Evolutionary conservation across 176 grass and related monocot species (phyloP).

Genomic region (Raddia guianensis): DNA sequence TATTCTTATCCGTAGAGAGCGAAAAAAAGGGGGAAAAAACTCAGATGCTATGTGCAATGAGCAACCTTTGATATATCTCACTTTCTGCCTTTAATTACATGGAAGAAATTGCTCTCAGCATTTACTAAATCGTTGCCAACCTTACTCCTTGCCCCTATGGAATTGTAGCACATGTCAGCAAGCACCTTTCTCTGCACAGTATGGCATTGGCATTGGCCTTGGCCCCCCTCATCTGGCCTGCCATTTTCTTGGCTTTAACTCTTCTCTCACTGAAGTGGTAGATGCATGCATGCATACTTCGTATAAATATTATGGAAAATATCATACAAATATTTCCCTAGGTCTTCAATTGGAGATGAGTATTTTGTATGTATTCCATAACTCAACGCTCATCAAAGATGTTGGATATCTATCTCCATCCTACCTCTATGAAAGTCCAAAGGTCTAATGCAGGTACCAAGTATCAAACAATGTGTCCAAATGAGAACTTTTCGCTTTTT

Average conservation of each 20-base stretch:
- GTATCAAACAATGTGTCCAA: constrained; percentile 42
- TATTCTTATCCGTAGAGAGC: background rate
- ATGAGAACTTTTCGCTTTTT: constrained; percentile 40
- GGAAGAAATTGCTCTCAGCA: constrained; percentile 12
- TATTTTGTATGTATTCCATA: constrained; percentile 8
- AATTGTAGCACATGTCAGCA: background rate
- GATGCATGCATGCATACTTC: constrained; percentile 24
- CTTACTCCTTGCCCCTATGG: constrained; percentile 11
- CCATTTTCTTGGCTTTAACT: constrained; percentile 19
- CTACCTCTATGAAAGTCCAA: constrained; percentile 34
- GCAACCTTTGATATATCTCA: constrained; percentile 21
- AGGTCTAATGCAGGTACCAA: constrained; percentile 30
- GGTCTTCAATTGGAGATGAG: background rate
- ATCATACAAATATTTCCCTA: background rate
- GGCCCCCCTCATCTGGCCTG: background rate
- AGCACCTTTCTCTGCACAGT: constrained; percentile 24
- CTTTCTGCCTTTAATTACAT: constrained; percentile 31
- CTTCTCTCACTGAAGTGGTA: background rate
- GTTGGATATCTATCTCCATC: constrained; percentile 35
- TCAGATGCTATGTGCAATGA: constrained; percentile 18
- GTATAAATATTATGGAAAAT: background rate
- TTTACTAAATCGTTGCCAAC: constrained; percentile 33
- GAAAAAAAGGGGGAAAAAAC: background rate
- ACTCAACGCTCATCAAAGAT: constrained; percentile 39
- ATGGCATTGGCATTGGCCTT: background rate